Evolutionary conservation across 176 grass and related monocot genomes (phyloP).

Genomic region (Carex parvula): DNA sequence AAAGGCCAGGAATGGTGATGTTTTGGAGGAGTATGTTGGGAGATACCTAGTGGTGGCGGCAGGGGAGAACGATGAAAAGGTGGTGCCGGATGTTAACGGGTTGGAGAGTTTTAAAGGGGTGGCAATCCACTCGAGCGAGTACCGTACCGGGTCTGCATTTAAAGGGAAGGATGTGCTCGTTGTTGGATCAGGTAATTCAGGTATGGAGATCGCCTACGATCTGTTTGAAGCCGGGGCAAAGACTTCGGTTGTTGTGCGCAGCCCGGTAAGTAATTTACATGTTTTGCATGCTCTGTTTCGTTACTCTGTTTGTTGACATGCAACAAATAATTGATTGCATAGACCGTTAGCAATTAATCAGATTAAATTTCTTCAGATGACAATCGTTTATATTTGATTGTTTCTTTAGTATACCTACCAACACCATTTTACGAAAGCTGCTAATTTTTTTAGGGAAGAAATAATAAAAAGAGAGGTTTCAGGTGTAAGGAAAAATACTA

Average conservation of each 20-base stretch:
- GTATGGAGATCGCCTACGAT: constrained; percentile 86
- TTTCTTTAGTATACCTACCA: background rate
- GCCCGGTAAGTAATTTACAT: constrained; percentile 41
- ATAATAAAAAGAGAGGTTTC: background rate
- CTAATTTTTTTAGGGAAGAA: background rate
- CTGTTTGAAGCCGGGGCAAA: constrained; percentile 43
- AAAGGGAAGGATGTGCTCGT: constrained; percentile 59
- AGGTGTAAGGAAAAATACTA: too few relatives aligned
- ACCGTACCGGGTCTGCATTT: constrained; percentile 30
- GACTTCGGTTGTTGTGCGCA: constrained; percentile 50
- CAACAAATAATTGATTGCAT: background rate
- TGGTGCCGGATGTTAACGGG: constrained; percentile 61
- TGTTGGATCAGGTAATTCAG: constrained; percentile 77
- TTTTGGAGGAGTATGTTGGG: constrained; percentile 32
- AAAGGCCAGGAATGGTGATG: constrained; percentile 24
- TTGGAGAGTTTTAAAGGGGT: constrained; percentile 43
- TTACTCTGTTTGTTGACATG: background rate
- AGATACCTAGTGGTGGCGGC: constrained; percentile 58
- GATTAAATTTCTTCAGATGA: background rate
- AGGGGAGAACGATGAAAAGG: constrained; percentile 61
- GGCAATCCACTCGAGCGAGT: constrained; percentile 56
- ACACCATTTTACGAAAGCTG: background rate
- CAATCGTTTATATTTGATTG: background rate
- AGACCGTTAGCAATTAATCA: background rate
- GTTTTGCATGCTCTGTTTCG: background rate